Conservation (phyloP, 192 early-diverging fungal genomes). For the Entomortierella chlamydospora region DNA sequence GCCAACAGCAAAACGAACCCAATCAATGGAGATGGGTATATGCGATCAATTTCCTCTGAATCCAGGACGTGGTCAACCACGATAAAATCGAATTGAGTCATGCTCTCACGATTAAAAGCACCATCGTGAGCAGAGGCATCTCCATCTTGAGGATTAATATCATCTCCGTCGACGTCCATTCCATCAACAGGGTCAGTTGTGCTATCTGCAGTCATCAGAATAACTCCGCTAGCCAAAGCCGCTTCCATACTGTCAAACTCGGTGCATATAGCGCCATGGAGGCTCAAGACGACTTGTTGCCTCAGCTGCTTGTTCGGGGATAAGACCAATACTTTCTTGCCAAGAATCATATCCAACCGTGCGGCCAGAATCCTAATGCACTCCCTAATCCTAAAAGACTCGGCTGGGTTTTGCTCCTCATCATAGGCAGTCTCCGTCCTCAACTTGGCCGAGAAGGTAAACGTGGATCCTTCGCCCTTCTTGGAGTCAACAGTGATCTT, state of each 20-base stretch:
- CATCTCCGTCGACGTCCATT: neutral
- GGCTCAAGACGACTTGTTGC: conserved; percentile 10
- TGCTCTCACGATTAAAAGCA: neutral
- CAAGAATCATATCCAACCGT: conserved; percentile 8
- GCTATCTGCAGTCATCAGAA: conserved; percentile 18
- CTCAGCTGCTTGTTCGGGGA: conserved; percentile 29
- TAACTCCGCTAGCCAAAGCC: conserved; percentile 23
- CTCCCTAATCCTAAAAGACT: conserved; percentile 14
- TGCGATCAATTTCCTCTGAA: conserved; percentile 33
- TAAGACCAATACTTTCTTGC: conserved; percentile 28
- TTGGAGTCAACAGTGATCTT: conserved; percentile 55
- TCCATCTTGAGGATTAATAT: neutral
- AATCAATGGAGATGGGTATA: conserved; percentile 24
- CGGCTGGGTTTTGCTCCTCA: conserved; percentile 30
- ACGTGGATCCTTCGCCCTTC: conserved; percentile 53
- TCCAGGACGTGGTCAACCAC: conserved; percentile 43
- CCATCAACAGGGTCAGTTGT: neutral
- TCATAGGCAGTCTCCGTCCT: conserved; percentile 27
- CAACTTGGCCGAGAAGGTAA: conserved; percentile 45
- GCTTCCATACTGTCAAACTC: conserved; percentile 25
- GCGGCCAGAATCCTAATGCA: conserved; percentile 10
- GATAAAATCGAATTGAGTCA: conserved; percentile 29
- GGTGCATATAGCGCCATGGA: neutral
- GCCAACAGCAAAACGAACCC: conserved; percentile 28
- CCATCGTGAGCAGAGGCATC: neutral